Base-by-base conservation (phyloP, 2,329 filamentous ascomycete species). In the Hysterium pulicare region DNA sequence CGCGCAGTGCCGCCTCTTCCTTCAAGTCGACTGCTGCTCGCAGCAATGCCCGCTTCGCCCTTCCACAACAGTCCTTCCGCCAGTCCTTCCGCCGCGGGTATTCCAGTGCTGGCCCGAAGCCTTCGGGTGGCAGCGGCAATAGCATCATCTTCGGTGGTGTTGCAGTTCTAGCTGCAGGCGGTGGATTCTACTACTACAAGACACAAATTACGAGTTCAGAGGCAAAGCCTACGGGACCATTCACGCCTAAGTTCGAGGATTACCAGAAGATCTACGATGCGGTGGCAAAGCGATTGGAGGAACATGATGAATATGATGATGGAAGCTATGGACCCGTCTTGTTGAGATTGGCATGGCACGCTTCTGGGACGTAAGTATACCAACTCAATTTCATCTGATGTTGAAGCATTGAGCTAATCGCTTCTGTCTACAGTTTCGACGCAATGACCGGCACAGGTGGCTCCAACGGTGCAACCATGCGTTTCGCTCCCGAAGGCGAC, bases 381-480 rank as follows among this genome's bases (percentile, higher is more conserved):
- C 13, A 28, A 15, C 11, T 11, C n/a, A 6, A 10, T 22, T 28
- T n/a, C 16, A 40, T 20, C 38, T 15, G 10, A 24, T 6, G 17
- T n/a, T 21, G 11, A 24, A 19, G 33, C n/a, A n/a, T n/a, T n/a
- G n/a, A n/a, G n/a, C 16, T n/a, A 22, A 30, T 11, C 28, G 38
- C 11, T 42, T 9, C 19, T 10, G 32, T 24, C 11, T 15, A 8
- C 38, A 70, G 66, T 58, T 97, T 85, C 62, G 91, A 97, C 67
- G 86, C 85, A 73, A 80, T 81, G 63, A 95, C 90, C 20, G 79
- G 80, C 52, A 97, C 91, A 34, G 93, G 91, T 59, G 91, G 91
- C 54, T 91, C 86, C 77, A 95, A 97, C 69, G 91, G 93, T 53
- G 91, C 91, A 44, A 96, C 90, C 53, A 97, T 97, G 93, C 83